Conservation (phyloP, 345 rosid genomes). For the Lepidium aucheri region DNA sequence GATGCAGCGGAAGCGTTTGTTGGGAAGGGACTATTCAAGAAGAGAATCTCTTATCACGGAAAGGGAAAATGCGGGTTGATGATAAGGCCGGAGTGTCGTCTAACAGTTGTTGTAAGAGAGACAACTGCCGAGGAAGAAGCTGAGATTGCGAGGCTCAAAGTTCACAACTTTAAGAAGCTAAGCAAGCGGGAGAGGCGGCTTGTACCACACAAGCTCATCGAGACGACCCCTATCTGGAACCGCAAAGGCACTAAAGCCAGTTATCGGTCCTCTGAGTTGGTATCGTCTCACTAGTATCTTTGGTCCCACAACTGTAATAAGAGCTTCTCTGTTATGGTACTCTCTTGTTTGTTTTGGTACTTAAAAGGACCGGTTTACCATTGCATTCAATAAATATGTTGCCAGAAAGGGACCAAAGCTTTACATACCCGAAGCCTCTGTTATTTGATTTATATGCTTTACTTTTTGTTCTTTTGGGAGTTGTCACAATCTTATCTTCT, state of each 20-base stretch:
- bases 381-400: constrained; percentile 9
- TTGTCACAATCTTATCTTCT: not conserved
- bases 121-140: constrained; percentile 82
- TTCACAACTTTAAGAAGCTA: constrained; percentile 67
- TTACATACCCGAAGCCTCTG: not conserved
- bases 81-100: constrained; percentile 58
- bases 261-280: constrained; percentile 14
- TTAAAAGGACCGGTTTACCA: not conserved
- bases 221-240: constrained; percentile 80
- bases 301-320: not conserved
- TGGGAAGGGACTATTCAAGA: constrained; percentile 68
- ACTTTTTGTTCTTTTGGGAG: not conserved
- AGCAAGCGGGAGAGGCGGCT: constrained; percentile 63
- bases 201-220: constrained; percentile 71
- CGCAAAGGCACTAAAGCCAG: constrained; percentile 41
- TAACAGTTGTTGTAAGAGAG: constrained; percentile 81
- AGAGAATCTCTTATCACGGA: constrained; percentile 55
- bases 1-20: constrained; percentile 85
- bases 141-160: constrained; percentile 69
- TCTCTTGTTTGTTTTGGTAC: constrained; percentile 9
- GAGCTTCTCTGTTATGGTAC: not conserved
- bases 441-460: not conserved
- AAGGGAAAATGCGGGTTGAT: constrained; percentile 59
- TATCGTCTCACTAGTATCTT: constrained; percentile 7
- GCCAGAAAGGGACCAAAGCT: not conserved